Evolutionary conservation across 2,329 filamentous ascomycete species (phyloP).

Genomic region (Diaporthe citriasiana): DNA sequence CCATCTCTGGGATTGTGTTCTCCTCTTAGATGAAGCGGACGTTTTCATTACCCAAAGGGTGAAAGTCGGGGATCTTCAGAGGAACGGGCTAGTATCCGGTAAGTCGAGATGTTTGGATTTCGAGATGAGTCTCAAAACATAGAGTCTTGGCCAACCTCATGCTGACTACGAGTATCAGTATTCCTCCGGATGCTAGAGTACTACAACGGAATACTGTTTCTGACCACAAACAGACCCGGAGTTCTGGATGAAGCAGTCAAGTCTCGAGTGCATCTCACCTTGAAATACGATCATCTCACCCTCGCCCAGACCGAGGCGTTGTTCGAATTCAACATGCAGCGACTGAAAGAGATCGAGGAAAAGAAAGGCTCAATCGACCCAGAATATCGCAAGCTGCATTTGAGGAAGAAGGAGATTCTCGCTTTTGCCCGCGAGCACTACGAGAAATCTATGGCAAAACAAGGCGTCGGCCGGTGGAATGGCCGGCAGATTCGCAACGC

Average conservation of each 20-base stretch:
- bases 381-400: neutral
- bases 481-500: slow-evolving; percentile 53
- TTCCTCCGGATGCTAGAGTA: slow-evolving; percentile 45
- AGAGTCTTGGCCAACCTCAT: accelerated
- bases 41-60: slow-evolving; percentile 54
- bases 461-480: slow-evolving; percentile 49
- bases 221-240: slow-evolving; percentile 54
- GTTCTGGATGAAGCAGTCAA: slow-evolving; percentile 48
- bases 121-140: no score
- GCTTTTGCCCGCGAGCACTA: slow-evolving; percentile 26
- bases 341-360: slow-evolving; percentile 9
- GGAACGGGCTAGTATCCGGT: slow-evolving; percentile 23
- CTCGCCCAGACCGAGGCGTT: slow-evolving; percentile 37
- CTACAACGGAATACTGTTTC: slow-evolving; percentile 52
- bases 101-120: neutral
- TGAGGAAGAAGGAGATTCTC: slow-evolving; percentile 19
- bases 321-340: slow-evolving; percentile 27
- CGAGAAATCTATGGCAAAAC: neutral
- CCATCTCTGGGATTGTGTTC: slow-evolving; percentile 55
- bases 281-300: slow-evolving; percentile 49
- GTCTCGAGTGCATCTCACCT: slow-evolving; percentile 48
- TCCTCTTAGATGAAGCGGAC: slow-evolving; percentile 58
- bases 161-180: neutral
- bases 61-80: slow-evolving; percentile 43
- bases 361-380: neutral